Percentiles rank a stretch among this genome's conserved stretches.
Conservation (phyloP, 129 eudicot species). For the Mikania micrantha region DNA sequence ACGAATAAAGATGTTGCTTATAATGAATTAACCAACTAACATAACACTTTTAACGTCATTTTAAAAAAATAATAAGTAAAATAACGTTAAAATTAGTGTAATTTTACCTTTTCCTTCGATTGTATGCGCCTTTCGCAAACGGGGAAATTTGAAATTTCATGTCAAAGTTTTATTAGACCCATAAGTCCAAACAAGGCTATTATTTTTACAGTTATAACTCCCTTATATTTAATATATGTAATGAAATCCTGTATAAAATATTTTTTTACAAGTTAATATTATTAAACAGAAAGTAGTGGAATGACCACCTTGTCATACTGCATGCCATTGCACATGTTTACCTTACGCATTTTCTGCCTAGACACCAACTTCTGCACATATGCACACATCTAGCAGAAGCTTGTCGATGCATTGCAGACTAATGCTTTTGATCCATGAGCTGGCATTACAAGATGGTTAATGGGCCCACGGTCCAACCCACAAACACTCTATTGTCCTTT, state of each 20-base stretch:
- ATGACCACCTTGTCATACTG: slow-evolving; percentile 61
- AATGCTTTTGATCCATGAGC: slow-evolving; percentile 8
- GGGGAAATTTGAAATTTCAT: no score
- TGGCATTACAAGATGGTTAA: background rate
- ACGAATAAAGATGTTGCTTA: no score
- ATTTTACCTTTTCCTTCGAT: no score
- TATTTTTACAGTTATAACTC: no score
- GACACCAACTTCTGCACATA: slow-evolving; percentile 11
- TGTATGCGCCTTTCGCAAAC: no score
- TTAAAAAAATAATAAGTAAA: no score
- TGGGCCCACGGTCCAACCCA: background rate
- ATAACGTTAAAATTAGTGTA: no score
- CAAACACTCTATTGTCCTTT: background rate
- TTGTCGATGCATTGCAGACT: slow-evolving; percentile 7
- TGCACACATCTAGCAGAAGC: background rate
- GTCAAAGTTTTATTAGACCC: no score
- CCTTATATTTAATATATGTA: no score
- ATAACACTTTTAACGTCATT: no score
- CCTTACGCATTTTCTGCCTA: slow-evolving; percentile 19
- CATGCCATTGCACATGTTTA: slow-evolving; percentile 91
- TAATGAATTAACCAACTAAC: no score
- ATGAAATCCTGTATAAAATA: background rate
- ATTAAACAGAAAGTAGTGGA: slow-evolving; percentile 90
- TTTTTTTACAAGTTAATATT: slow-evolving; percentile 17
- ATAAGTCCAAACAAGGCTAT: no score